Evolutionary conservation across 75 land plant genomes (phyloP).

Genomic region (Picea sitchensis): DNA sequence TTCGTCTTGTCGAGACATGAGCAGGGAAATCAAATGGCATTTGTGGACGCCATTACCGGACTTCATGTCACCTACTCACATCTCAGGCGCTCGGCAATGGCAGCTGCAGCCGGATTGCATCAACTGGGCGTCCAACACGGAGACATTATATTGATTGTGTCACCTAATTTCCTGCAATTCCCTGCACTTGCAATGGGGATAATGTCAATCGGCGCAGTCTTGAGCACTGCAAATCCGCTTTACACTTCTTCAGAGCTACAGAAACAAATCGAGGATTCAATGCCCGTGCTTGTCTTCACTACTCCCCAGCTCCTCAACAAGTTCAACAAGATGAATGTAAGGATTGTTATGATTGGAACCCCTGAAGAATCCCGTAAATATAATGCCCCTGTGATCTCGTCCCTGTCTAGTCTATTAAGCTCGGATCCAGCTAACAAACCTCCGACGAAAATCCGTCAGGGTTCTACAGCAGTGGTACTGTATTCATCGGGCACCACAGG

Average conservation of each 20-base stretch:
- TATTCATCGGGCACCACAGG: slow-evolving; percentile 83
- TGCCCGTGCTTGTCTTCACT: slow-evolving; percentile 22
- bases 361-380: background rate
- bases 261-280: slow-evolving; percentile 24
- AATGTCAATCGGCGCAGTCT: slow-evolving; percentile 36
- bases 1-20: slow-evolving; percentile 11
- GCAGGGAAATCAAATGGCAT: slow-evolving; percentile 12
- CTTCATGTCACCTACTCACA: slow-evolving; percentile 17
- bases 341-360: background rate
- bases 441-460: slow-evolving; percentile 6
- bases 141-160: slow-evolving; percentile 39
- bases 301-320: slow-evolving; percentile 13
- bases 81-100: slow-evolving; percentile 2
- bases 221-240: slow-evolving; percentile 45
- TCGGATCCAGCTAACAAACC: background rate
- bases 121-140: slow-evolving; percentile 27
- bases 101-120: slow-evolving; percentile 22
- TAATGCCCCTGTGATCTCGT: background rate
- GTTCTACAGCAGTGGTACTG: slow-evolving; percentile 49
- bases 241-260: slow-evolving; percentile 27
- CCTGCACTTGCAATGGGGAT: slow-evolving; percentile 35
- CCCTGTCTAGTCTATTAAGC: background rate
- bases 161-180: slow-evolving; percentile 34
- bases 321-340: slow-evolving; percentile 7
- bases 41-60: slow-evolving; percentile 32